Conservation (phyloP, 148 eudicot species). For the Selenicereus undatus region DNA sequence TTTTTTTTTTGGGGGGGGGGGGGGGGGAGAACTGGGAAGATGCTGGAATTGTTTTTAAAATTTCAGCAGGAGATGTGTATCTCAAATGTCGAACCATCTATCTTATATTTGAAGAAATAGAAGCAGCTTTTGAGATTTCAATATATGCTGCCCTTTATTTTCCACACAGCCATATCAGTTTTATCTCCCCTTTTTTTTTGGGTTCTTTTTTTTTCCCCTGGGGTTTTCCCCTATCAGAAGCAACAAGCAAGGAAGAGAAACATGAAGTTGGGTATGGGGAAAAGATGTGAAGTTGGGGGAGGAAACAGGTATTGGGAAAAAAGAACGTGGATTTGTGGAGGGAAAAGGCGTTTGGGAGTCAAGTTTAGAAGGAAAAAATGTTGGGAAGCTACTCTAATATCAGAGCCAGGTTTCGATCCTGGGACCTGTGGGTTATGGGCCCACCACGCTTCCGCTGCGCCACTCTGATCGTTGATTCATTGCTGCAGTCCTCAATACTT, state of each 20-base stretch:
- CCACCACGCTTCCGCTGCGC: constrained; percentile 43
- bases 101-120: background rate
- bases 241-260: no score
- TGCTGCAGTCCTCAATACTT: no score
- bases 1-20: background rate
- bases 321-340: background rate
- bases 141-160: background rate
- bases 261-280: no score
- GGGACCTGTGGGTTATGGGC: constrained; percentile 44
- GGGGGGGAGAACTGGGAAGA: no score
- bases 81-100: background rate
- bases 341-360: background rate
- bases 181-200: background rate
- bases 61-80: constrained; percentile 25
- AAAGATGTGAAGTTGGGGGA: background rate
- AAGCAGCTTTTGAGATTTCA: background rate
- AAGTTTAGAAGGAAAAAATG: no score
- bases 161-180: background rate
- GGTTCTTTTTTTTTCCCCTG: no score
- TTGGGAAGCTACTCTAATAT: constrained; percentile 15
- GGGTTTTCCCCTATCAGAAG: no score
- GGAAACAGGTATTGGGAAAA: background rate
- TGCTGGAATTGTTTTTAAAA: constrained; percentile 31
- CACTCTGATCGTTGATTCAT: constrained; percentile 24
- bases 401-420: constrained; percentile 43